Evolutionary conservation across 2,329 filamentous ascomycete genomes (phyloP), one percentile per base, ranked within the genome.

Genomic region (Domatiomyces catenatus): DNA sequence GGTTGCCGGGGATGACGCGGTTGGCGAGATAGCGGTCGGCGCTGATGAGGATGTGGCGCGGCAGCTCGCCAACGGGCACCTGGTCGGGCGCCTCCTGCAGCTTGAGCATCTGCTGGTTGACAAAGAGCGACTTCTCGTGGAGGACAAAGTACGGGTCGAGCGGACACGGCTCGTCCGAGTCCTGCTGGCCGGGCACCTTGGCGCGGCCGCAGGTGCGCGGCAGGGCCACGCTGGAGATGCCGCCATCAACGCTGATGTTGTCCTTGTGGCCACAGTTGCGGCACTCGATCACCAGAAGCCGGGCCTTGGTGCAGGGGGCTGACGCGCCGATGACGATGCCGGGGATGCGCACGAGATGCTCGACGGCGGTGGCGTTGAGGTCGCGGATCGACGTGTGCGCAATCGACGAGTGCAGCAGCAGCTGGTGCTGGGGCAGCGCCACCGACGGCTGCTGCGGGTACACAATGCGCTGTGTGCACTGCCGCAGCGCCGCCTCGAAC

Each of bases 321-420:
- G 90, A 95, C 46, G 92, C 92, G 46, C 92, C 90, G 58, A 98
- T 98, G 53, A 98, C 87, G 57, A 98, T 98, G 48, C 92, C 93
- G 0, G 92, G 92, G 51, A 98, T 94, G 51, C 90, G 81, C 42
- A 98, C 90, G n/a, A 98, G 82, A 59, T 88, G 83, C 4, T 90
- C 88, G 59, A 98, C 93, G 56, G 87, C 90, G 56, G 85, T 83
- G 7, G 92, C 93, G 61, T 93, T 92, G 42, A 98, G 77, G 59
- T 95, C 88, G 57, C 92, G 84, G 60, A 98, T 96, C 0, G 90
- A 92, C 26, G 89, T 87, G 65, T 93, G 82, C 48, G 90, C 83
- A 57, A 88, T 88, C 52, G 82, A 86, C 48, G 92, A 96, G 68
- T 96, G 89, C 47, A 98, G 80, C 51, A 98, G 84, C 26, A 98